These are phyloP conservation scores for Volvox carteri DNA, from an alignment of 163 green algal genomes.

Conservation along the genomic window DNA sequence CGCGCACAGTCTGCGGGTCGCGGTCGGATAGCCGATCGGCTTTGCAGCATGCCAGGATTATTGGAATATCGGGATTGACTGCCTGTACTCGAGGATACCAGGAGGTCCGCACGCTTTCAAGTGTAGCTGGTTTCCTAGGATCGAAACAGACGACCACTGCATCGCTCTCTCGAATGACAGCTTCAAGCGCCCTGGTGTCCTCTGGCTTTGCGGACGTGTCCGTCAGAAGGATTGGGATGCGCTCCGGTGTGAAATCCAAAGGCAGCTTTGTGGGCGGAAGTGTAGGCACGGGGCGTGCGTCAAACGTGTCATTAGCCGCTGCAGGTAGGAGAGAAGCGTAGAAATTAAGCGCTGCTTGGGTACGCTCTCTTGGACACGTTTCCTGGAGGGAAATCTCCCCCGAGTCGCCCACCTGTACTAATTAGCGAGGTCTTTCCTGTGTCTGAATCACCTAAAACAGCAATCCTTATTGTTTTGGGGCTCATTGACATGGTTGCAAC, in stretches of 20 bases:
- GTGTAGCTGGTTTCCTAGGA: constrained; percentile 65
- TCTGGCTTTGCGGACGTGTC: constrained; percentile 90
- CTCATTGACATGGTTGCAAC: background rate
- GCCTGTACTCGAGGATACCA: constrained; percentile 64
- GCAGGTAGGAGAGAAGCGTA: background rate
- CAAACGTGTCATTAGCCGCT: constrained; percentile 87
- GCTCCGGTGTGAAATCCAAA: constrained; percentile 83
- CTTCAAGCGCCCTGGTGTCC: constrained; percentile 77
- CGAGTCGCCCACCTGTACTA: constrained; percentile 62
- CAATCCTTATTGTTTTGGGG: constrained; percentile 70
- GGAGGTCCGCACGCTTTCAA: constrained; percentile 75
- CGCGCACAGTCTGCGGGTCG: constrained; percentile 64
- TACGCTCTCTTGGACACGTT: background rate
- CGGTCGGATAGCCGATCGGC: constrained; percentile 75
- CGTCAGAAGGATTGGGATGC: constrained; percentile 84
- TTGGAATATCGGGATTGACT: constrained; percentile 77
- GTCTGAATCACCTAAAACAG: constrained; percentile 85
- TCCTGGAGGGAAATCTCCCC: background rate
- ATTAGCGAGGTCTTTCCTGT: constrained; percentile 90
- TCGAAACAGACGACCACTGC: constrained; percentile 90
- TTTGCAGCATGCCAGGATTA: constrained; percentile 92
- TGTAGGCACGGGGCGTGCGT: constrained; percentile 81
- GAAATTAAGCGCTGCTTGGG: background rate
- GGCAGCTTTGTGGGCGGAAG: constrained; percentile 88
- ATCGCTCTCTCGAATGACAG: constrained; percentile 79